Percentiles rank a stretch among this genome's conserved stretches.
Conservation (phyloP, 2,329 filamentous ascomycete species). For the Colletotrichum graminicola region DNA sequence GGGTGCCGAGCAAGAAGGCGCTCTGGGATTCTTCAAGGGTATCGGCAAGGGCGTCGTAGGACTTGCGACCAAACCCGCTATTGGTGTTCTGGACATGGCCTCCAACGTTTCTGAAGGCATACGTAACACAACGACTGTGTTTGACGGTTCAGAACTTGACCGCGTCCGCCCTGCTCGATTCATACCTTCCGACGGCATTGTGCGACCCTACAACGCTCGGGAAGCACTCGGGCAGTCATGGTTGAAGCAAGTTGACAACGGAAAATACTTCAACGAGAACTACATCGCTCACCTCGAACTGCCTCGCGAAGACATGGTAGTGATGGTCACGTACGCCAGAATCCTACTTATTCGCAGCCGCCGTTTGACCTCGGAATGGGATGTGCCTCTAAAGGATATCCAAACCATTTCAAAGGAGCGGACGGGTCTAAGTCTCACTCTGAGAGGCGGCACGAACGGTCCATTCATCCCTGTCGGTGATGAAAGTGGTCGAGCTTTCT, state of each 20-base stretch:
- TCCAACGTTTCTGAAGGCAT: slow-evolving; percentile 98
- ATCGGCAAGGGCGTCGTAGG: slow-evolving; percentile 95
- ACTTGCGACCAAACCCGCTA: slow-evolving; percentile 95
- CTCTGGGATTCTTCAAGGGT: slow-evolving; percentile 95
- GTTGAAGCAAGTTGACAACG: slow-evolving; percentile 98
- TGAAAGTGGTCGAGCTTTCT: slow-evolving; percentile 76
- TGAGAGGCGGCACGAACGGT: slow-evolving; percentile 92
- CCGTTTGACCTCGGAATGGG: slow-evolving; percentile 91
- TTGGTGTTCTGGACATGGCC: slow-evolving; percentile 95
- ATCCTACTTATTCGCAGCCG: slow-evolving; percentile 93
- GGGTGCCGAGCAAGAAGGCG: slow-evolving; percentile 94
- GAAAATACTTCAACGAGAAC: slow-evolving; percentile 96
- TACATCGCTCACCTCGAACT: slow-evolving; percentile 98
- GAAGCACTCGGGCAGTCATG: slow-evolving; percentile 98
- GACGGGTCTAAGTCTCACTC: slow-evolving; percentile 88
- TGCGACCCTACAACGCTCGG: slow-evolving; percentile 92
- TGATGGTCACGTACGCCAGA: slow-evolving; percentile 87
- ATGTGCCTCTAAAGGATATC: slow-evolving; percentile 93
- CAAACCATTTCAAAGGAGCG: slow-evolving; percentile 98
- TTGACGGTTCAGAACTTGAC: slow-evolving; percentile 93
- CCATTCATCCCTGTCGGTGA: slow-evolving; percentile 96
- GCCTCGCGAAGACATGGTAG: slow-evolving; percentile 86
- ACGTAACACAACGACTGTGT: slow-evolving; percentile 98
- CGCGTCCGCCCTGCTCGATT: slow-evolving; percentile 94
- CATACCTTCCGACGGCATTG: slow-evolving; percentile 91